Evolutionary conservation across 2,329 filamentous ascomycete species (phyloP), one percentile per base, ranked within the genome.

Genomic region (Tolypocladium inflatum): DNA sequence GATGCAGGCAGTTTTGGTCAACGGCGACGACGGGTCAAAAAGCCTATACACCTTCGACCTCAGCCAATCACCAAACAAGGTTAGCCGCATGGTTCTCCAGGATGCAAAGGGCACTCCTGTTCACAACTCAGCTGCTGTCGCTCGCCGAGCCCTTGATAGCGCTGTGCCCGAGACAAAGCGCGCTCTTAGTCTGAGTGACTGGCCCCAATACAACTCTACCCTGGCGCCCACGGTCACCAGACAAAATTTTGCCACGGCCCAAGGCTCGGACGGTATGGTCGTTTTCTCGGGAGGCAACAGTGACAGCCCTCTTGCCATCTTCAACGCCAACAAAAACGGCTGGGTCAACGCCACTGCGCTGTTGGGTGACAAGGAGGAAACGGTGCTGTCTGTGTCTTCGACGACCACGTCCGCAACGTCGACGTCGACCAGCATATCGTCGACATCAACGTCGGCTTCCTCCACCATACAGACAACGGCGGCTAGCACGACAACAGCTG

Each of bases 41-140:
- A 84, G 87, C 43, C 76, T 97, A 21, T 85, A 91, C 64, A 84
- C 86, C 13, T 96, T 94, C 65, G 85, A 96, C 68, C 81, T 91
- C 73, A 80, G 80, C 17, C 78, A 80, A 11, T 84, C 86, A 0
- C 92, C 93, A 3, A 96, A 95, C 68, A 73, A 77, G 8, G 89
- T 96, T 50, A 83, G 82, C 38, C 84, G 88, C 58, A 83, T 87
- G 38, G 80, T 90, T 21, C 72, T 96, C 17, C 71, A 88, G 54
- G 81, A 84, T 61, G 79, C 80, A 13, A 76, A 79, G 45, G 89
- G 88, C 19, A 78, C 67, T 61, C 80, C 71, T 50, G 81, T 78
- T 67, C 74, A 65, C 54, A 77, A 74, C 56, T 75, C 81, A 8
- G 68, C 70, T 15, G 74, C 80, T 1, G 67, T 80, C n/a, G 62